Conservation (phyloP, 164 flowering plant genomes). For the Amborella trichopoda region DNA sequence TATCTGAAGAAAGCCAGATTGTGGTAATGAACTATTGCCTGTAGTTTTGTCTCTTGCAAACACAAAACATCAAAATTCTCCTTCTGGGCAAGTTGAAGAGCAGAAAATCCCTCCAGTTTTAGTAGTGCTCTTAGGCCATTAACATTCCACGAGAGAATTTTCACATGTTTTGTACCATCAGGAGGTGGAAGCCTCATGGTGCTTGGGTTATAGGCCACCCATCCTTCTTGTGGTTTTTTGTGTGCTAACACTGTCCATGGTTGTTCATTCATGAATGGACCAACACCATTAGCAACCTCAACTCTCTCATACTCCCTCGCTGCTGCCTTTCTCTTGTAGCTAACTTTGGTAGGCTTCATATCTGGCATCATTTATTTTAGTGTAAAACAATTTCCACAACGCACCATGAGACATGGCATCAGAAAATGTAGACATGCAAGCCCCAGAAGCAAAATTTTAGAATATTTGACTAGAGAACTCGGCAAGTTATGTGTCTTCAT, state of each 20-base stretch:
- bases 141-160: slow-evolving; percentile 93
- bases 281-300: slow-evolving; percentile 11
- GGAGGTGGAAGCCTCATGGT: slow-evolving; percentile 68
- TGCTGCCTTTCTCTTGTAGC: slow-evolving; percentile 17
- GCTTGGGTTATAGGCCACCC: slow-evolving; percentile 86
- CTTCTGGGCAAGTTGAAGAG: slow-evolving; percentile 54
- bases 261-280: slow-evolving; percentile 10
- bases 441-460: too few species aligned
- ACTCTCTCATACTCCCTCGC: slow-evolving; percentile 11
- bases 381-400: not conserved
- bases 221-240: slow-evolving; percentile 82
- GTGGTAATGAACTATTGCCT: slow-evolving; percentile 53
- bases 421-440: not conserved
- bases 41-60: slow-evolving; percentile 95
- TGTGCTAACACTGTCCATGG: slow-evolving; percentile 90
- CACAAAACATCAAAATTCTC: slow-evolving; percentile 91
- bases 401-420: not conserved
- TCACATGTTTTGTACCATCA: slow-evolving; percentile 30
- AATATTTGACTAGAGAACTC: too few species aligned
- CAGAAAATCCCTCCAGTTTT: slow-evolving; percentile 56
- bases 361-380: slow-evolving; percentile 14
- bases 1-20: too few species aligned
- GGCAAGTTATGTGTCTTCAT: too few species aligned
- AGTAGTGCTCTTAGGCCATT: slow-evolving; percentile 86
- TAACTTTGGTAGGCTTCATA: slow-evolving; percentile 7